Percentiles rank a stretch among this genome's conserved stretches.
Evolutionary conservation across 345 rosid species (phyloP).

Genomic region (Alliaria petiolata): DNA sequence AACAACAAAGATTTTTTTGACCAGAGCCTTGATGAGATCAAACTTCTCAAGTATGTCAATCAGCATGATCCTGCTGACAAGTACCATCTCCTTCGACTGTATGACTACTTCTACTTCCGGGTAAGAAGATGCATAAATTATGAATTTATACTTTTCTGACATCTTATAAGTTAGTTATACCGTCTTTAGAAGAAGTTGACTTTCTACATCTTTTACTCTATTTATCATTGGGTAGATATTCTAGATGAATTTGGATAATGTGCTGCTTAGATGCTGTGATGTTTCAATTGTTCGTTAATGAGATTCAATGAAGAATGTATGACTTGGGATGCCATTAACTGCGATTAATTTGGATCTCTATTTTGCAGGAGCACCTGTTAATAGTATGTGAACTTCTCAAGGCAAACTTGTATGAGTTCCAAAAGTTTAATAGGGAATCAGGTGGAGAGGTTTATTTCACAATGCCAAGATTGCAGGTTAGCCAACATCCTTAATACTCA

Average conservation of each 20-base stretch:
- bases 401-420: constrained; percentile 96
- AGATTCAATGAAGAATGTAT: not conserved
- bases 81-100: constrained; percentile 87
- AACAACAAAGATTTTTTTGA: constrained; percentile 99
- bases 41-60: constrained; percentile 94
- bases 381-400: constrained; percentile 97
- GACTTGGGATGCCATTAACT: no score
- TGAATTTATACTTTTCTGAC: not conserved
- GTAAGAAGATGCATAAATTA: constrained; percentile 42
- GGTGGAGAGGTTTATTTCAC: constrained; percentile 99
- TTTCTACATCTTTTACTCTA: not conserved
- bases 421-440: constrained; percentile 93
- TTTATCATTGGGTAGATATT: not conserved
- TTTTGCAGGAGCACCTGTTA: constrained; percentile 83
- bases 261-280: constrained; percentile 8
- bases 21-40: constrained; percentile 98
- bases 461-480: constrained; percentile 97
- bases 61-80: constrained; percentile 97
- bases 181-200: not conserved
- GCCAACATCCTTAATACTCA: constrained; percentile 20
- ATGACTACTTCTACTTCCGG: constrained; percentile 93
- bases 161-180: not conserved
- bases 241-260: not conserved
- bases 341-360: not conserved
- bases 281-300: not conserved